Evolutionary conservation across 805 yeast genomes (phyloP), one percentile per base, ranked within the genome.

Genomic region (Cyberlindnera meyerae): DNA sequence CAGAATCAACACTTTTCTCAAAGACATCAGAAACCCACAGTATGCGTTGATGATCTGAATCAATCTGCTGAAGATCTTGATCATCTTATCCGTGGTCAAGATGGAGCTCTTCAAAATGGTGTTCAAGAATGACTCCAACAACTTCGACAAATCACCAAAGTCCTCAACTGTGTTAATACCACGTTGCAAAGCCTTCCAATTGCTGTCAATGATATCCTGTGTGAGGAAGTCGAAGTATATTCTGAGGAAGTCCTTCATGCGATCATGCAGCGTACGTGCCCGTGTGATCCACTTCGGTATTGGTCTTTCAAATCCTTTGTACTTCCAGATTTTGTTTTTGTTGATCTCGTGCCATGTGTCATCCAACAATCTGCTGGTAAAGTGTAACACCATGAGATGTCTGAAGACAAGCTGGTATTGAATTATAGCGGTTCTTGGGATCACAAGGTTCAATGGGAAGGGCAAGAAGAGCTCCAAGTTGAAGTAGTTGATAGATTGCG

Each of bases 341-440:
- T 70, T 71, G 30, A 82, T 76, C 44, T 81, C 88, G 27, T 69
- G 61, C 95, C 96, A 86, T 1, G 85, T 74, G 13, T 68, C 68
- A 39, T 76, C 82, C 39, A 83, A 64, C 12, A 71, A 61, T 44
- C 71, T 71, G 47, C 76, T 77, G 6, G 83, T 66, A 50, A 75
- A 77, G 43, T 78, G 78, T n/a, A 86, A 53, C 22, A 77, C 69
- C 27, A 80, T 58, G 26, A 83, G 63, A 45, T 84, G 79, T 44
- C 96, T 73, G 49, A 84, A 86, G 31, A 88, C 62, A 24, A 86
- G 64, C 55, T 90, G 96, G 53, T 82, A 87, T 44, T 93, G 86
- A 33, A 78, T 70, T 13, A 86, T 64, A 18, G 80, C 76, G 12
- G 87, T 81, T 37, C 79, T 73, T 13, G 83, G 77, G 1, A 87